These are phyloP conservation scores for Pluteus cervinus DNA, from an alignment of 768 basidiomycete species.

Conservation along the genomic window DNA sequence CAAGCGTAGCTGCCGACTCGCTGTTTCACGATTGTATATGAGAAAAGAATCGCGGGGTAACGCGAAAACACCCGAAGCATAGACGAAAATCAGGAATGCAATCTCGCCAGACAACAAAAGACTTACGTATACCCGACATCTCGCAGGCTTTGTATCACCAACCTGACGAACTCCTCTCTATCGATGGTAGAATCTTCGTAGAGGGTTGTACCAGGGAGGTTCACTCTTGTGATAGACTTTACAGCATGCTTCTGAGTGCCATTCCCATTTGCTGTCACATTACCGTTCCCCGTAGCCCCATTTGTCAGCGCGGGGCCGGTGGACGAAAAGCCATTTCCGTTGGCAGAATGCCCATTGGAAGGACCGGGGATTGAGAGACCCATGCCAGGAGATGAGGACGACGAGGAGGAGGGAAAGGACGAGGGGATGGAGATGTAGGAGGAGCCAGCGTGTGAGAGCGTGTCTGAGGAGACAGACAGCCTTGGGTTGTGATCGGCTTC, in stretches of 20 bases:
- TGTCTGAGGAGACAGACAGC: slow-evolving; percentile 38
- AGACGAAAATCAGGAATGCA: background rate
- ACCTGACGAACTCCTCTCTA: slow-evolving; percentile 85
- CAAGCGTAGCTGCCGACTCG: slow-evolving; percentile 82
- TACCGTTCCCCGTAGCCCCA: slow-evolving; percentile 28
- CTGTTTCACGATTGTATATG: too few species aligned
- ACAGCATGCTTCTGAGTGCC: slow-evolving; percentile 42
- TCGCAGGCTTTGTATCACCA: slow-evolving; percentile 83
- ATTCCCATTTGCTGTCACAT: slow-evolving; percentile 31
- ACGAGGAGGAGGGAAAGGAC: too few species aligned
- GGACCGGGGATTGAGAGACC: slow-evolving; percentile 13
- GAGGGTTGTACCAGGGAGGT: slow-evolving; percentile 64
- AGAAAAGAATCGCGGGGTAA: slow-evolving; percentile 4
- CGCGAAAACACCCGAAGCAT: slow-evolving; percentile 11
- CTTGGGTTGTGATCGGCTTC: slow-evolving; percentile 43
- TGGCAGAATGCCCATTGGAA: slow-evolving; percentile 33
- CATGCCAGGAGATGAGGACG: slow-evolving; percentile 1
- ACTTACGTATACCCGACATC: slow-evolving; percentile 79
- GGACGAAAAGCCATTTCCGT: slow-evolving; percentile 34
- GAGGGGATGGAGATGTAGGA: too few species aligned
- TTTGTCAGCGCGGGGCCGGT: slow-evolving; percentile 27
- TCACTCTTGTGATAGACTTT: slow-evolving; percentile 53
- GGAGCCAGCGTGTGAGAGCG: slow-evolving; percentile 44
- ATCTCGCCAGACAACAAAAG: slow-evolving; percentile 3
- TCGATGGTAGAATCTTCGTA: slow-evolving; percentile 77